Evolutionary conservation across 1,284 basidiomycete genomes (phyloP).

Genomic region (Phellopilus nigrolimitatus): DNA sequence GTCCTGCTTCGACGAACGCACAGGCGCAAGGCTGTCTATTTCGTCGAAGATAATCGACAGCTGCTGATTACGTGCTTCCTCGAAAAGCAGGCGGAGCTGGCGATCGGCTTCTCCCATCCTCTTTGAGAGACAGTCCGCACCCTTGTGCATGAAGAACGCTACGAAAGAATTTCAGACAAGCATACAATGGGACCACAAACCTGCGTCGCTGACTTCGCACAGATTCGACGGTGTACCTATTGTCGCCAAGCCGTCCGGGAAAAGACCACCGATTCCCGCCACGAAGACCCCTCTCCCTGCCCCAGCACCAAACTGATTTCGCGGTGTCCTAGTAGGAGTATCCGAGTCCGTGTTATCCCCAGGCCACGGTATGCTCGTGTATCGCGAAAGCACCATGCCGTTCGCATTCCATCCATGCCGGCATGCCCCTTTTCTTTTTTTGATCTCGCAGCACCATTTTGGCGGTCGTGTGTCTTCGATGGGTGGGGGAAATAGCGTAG

Average conservation of each 20-base stretch:
- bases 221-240: constrained; percentile 75
- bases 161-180: constrained; percentile 12
- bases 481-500: constrained; percentile 72
- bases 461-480: constrained; percentile 59
- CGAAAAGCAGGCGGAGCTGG: constrained; percentile 92
- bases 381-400: constrained; percentile 67
- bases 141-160: constrained; percentile 99
- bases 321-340: constrained; percentile 55
- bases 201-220: constrained; percentile 76
- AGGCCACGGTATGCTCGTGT: constrained; percentile 57
- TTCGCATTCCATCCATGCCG: constrained; percentile 72
- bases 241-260: constrained; percentile 55
- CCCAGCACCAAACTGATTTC: constrained; percentile 50
- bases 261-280: constrained; percentile 47
- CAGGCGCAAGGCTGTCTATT: constrained; percentile 97
- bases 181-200: constrained; percentile 36
- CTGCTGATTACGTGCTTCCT: constrained; percentile 90
- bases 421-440: constrained; percentile 33
- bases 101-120: constrained; percentile 99
- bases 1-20: constrained; percentile 96
- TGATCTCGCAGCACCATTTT: constrained; percentile 29
- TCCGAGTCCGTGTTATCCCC: constrained; percentile 80
- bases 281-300: constrained; percentile 43
- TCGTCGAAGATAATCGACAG: constrained; percentile 98
- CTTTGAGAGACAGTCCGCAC: constrained; percentile 96